Evolutionary conservation across 2,329 filamentous ascomycete species (phyloP).

Genomic region (Xylariaceae sp.): DNA sequence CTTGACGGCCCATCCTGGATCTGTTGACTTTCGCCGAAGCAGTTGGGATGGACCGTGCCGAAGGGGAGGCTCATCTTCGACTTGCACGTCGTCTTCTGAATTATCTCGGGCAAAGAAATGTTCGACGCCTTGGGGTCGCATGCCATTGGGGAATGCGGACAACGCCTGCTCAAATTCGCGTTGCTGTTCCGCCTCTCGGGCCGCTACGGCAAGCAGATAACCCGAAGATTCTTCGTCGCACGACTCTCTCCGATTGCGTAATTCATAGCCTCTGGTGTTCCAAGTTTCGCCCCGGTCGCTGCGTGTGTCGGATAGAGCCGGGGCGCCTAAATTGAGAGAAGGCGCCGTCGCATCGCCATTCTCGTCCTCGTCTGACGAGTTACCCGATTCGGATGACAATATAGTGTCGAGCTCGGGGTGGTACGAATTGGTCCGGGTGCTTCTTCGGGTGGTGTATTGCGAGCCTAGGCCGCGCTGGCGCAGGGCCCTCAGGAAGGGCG

Average conservation of each 20-base stretch:
- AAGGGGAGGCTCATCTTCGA: slow-evolving; percentile 36
- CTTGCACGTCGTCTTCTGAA: slow-evolving; percentile 50
- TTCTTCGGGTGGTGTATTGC: slow-evolving; percentile 37
- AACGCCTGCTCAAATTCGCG: slow-evolving; percentile 68
- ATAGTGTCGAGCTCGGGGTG: slow-evolving; percentile 40
- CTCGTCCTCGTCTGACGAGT: slow-evolving; percentile 33
- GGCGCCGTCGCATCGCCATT: slow-evolving; percentile 13
- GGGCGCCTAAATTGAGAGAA: slow-evolving; percentile 19
- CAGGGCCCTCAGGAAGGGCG: slow-evolving; percentile 35
- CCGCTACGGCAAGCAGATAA: slow-evolving; percentile 75
- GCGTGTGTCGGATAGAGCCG: slow-evolving; percentile 21
- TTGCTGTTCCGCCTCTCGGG: slow-evolving; percentile 74
- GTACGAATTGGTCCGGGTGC: slow-evolving; percentile 38
- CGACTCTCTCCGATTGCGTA: slow-evolving; percentile 55
- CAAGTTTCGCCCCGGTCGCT: slow-evolving; percentile 31
- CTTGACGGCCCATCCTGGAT: slow-evolving; percentile 69
- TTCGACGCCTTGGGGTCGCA: slow-evolving; percentile 65
- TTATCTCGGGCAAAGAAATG: slow-evolving; percentile 67
- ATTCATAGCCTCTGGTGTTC: slow-evolving; percentile 35
- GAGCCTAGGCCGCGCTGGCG: slow-evolving; percentile 38
- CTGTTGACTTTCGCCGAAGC: slow-evolving; percentile 56
- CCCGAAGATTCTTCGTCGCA: slow-evolving; percentile 73
- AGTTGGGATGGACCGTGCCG: slow-evolving; percentile 36
- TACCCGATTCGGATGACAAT: slow-evolving; percentile 41
- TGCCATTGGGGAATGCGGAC: slow-evolving; percentile 69